phyloP scores from a whole-genome alignment of 2,329 filamentous ascomycete genomes.

The Pseudomassariella vexata region DNA sequence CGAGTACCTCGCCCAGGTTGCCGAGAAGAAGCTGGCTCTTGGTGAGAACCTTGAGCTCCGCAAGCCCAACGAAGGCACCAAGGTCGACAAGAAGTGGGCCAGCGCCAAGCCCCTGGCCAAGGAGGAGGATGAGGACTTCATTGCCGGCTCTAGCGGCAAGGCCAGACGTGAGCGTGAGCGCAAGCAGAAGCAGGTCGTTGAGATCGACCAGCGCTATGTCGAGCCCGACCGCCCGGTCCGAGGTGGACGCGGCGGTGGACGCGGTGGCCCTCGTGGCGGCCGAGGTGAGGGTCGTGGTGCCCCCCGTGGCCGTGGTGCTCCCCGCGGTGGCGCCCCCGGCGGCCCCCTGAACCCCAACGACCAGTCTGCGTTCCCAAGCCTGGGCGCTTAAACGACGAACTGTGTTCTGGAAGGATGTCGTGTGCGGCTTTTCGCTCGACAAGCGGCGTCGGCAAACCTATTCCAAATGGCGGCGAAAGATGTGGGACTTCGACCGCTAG shows the following conservation, averaged over 20 bases:
- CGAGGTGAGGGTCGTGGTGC: conserved; percentile 42
- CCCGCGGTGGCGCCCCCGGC: conserved; percentile 42
- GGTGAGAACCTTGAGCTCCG: conserved; percentile 63
- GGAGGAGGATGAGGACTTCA: conserved; percentile 68
- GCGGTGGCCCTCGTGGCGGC: conserved; percentile 39
- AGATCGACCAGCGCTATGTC: conserved; percentile 80
- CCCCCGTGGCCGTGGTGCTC: conserved; percentile 39
- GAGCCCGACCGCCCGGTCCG: conserved; percentile 57
- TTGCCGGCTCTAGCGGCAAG: conserved; percentile 71
- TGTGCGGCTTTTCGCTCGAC: no score
- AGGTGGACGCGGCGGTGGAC: conserved; percentile 42
- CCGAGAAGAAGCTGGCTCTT: conserved; percentile 71
- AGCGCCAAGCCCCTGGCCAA: conserved; percentile 68
- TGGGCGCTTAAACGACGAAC: conserved; percentile 49
- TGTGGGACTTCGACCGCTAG: no score
- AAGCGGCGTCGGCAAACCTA: no score
- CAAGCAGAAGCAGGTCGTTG: conserved; percentile 85
- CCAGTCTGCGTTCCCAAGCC: conserved; percentile 55
- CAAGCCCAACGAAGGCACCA: conserved; percentile 87
- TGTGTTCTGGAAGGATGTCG: no score
- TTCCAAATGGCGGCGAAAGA: no score
- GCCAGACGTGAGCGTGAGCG: conserved; percentile 78
- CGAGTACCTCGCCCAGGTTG: conserved; percentile 73
- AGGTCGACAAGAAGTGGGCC: conserved; percentile 88
- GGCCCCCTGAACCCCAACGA: conserved; percentile 51